These are phyloP conservation scores for Sporothrix dimorphospora DNA, from an alignment of 2,329 filamentous ascomycete species.

Conservation along the genomic window DNA sequence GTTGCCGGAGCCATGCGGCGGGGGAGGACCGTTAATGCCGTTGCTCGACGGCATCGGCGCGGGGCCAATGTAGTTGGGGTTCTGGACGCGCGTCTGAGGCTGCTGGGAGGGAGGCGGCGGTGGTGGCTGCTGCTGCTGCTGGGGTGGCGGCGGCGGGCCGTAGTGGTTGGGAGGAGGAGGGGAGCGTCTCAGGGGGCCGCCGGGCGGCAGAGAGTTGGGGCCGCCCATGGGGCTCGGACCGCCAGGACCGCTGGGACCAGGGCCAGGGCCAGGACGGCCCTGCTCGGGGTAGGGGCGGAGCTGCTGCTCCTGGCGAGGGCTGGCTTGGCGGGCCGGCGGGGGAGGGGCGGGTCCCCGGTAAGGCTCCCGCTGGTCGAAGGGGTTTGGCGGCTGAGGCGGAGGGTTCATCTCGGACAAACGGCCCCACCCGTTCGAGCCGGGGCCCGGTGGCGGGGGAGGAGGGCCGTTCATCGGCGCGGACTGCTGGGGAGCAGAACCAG, in stretches of 20 bases:
- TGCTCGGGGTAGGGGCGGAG: conserved; percentile 72
- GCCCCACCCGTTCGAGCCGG: conserved; percentile 60
- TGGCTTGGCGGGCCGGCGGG: conserved; percentile 71
- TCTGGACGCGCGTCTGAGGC: conserved; percentile 54
- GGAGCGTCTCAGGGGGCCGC: conserved; percentile 51
- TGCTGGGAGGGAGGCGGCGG: conserved; percentile 49
- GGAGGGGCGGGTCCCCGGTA: conserved; percentile 63
- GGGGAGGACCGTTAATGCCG: conserved; percentile 52
- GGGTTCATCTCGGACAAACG: conserved; percentile 79
- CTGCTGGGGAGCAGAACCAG: conserved; percentile 63
- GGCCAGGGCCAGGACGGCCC: conserved; percentile 57
- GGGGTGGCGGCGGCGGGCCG: conserved; percentile 55
- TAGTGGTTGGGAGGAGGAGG: conserved; percentile 59
- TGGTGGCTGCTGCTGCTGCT: conserved; percentile 48
- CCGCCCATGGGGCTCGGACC: conserved; percentile 17
- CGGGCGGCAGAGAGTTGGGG: conserved; percentile 7
- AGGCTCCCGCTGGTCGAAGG: conserved; percentile 76
- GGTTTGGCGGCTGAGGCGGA: conserved; percentile 75
- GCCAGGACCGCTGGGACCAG: conserved; percentile 49
- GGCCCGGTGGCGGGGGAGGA: conserved; percentile 62
- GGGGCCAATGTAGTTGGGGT: conserved; percentile 63
- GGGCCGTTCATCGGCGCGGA: conserved; percentile 50
- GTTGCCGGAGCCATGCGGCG: conserved; percentile 52
- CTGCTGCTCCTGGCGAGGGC: conserved; percentile 67
- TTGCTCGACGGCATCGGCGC: conserved; percentile 49